A percentile compares a stretch with the other conserved stretches of the same genome.
Conservation (phyloP, 306 rosid species). For the Purshia tridentata region DNA sequence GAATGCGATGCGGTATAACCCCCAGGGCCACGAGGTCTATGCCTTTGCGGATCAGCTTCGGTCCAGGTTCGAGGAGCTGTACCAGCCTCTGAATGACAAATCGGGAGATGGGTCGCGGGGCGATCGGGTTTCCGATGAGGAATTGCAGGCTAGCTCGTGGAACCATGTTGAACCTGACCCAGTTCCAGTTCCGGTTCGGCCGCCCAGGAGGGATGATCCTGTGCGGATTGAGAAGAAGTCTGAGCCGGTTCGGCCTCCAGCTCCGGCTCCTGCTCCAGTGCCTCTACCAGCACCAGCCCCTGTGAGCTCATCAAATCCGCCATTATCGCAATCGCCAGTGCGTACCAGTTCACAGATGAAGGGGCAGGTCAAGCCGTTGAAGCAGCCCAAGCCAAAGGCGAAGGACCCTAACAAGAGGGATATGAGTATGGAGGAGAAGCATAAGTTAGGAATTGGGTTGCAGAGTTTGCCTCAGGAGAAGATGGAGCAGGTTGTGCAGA, state of each 20-base stretch:
- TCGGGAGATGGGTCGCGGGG: conserved; percentile 31
- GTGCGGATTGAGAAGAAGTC: conserved; percentile 30
- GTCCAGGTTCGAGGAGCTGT: conserved; percentile 59
- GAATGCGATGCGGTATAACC: conserved; percentile 81
- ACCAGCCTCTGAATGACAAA: conserved; percentile 50
- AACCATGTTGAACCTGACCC: conserved; percentile 59
- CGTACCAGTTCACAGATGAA: conserved; percentile 30
- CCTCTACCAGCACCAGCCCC: conserved; percentile 33
- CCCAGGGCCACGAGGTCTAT: conserved; percentile 72
- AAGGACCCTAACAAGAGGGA: conserved; percentile 92
- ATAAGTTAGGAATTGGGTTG: conserved; percentile 77
- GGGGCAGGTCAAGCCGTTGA: conserved; percentile 60
- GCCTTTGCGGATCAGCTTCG: conserved; percentile 62
- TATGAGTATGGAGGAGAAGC: conserved; percentile 91
- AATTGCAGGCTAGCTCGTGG: conserved; percentile 87
- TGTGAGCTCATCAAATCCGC: conserved; percentile 57
- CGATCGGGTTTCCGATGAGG: conserved; percentile 59
- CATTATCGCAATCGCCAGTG: conserved; percentile 52
- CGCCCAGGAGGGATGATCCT: conserved; percentile 35
- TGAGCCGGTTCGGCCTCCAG: conserved; percentile 12
- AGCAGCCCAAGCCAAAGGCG: conserved; percentile 93
- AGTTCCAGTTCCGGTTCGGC: neutral
- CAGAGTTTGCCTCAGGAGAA: conserved; percentile 90
- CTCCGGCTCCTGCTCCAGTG: conserved; percentile 9
- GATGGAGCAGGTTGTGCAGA: conserved; percentile 96